These are phyloP conservation scores for Larix kaempferi DNA, from an alignment of 75 land plant species.

Conservation along the genomic window DNA sequence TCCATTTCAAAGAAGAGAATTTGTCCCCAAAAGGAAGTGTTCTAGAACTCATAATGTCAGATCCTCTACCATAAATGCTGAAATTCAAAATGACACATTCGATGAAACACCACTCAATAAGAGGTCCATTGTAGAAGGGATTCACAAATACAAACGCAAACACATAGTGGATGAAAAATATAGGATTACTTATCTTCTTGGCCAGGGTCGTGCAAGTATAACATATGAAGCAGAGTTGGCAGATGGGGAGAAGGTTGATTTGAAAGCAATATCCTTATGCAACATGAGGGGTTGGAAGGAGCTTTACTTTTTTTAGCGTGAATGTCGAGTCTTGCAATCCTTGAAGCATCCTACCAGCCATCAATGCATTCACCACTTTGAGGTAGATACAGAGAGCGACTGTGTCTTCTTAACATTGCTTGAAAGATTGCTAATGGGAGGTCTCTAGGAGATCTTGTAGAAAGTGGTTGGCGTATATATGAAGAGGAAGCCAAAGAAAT, in stretches of 20 bases:
- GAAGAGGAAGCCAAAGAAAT: slow-evolving; percentile 39
- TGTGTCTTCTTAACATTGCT: slow-evolving; percentile 39
- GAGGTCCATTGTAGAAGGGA: neutral
- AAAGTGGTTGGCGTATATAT: slow-evolving; percentile 38
- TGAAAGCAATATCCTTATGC: slow-evolving; percentile 46
- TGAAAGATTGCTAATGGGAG: slow-evolving; percentile 44
- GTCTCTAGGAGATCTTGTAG: slow-evolving; percentile 29
- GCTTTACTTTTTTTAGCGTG: slow-evolving; percentile 44
- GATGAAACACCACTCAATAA: no score
- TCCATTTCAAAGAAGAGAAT: no score
- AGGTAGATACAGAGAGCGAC: slow-evolving; percentile 40
- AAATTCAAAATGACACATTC: no score
- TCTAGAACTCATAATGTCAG: no score
- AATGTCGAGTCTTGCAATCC: slow-evolving; percentile 42
- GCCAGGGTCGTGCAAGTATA: slow-evolving; percentile 38
- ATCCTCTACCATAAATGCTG: no score
- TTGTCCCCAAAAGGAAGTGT: no score
- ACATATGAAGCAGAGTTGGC: slow-evolving; percentile 41
- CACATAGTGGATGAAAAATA: slow-evolving; percentile 39
- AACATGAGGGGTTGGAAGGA: no score
- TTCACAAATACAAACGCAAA: slow-evolving; percentile 34
- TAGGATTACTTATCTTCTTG: slow-evolving; percentile 30
- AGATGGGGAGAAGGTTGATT: slow-evolving; percentile 32
- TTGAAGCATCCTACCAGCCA: slow-evolving; percentile 40
- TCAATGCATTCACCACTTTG: no score